These are phyloP conservation scores for Anisodus acutangulus DNA, from an alignment of 257 asterid species.

Conservation along the genomic window DNA sequence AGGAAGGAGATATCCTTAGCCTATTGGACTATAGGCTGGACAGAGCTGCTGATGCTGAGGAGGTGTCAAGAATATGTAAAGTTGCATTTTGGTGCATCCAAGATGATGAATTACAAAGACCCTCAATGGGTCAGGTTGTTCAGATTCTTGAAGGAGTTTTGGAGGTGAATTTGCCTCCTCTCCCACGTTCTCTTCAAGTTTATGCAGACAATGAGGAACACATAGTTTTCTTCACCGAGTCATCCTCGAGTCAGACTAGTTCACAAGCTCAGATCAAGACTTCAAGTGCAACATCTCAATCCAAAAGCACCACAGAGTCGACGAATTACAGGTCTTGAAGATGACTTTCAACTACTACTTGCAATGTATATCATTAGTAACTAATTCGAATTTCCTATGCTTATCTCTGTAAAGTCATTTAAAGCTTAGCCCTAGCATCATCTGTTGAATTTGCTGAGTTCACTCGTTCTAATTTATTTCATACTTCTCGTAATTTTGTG, in stretches of 20 bases:
- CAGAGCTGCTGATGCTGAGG: slow-evolving; percentile 41
- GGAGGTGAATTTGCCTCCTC: slow-evolving; percentile 53
- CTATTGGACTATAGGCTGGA: slow-evolving; percentile 45
- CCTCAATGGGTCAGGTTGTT: slow-evolving; percentile 52
- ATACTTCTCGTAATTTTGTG: neutral
- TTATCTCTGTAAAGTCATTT: neutral
- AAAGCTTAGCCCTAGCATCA: neutral
- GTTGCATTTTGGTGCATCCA: slow-evolving; percentile 62
- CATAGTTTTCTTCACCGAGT: slow-evolving; percentile 72
- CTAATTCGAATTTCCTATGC: neutral
- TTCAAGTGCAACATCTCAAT: slow-evolving; percentile 47
- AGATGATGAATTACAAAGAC: slow-evolving; percentile 53
- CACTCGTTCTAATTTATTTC: neutral
- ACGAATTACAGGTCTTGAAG: slow-evolving; percentile 25
- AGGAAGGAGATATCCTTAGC: slow-evolving; percentile 47
- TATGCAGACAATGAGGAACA: slow-evolving; percentile 51
- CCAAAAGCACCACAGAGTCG: slow-evolving; percentile 39
- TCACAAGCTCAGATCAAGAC: slow-evolving; percentile 47
- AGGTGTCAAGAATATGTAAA: slow-evolving; percentile 46
- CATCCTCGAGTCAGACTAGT: slow-evolving; percentile 55
- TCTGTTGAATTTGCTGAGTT: neutral
- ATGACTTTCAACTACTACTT: neutral
- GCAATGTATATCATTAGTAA: neutral
- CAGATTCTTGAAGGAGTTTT: slow-evolving; percentile 57
- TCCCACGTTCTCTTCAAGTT: slow-evolving; percentile 54